These are phyloP conservation scores for Coniochaeta prunicola DNA, from an alignment of 2,329 filamentous ascomycete genomes.

Conservation along the genomic window DNA sequence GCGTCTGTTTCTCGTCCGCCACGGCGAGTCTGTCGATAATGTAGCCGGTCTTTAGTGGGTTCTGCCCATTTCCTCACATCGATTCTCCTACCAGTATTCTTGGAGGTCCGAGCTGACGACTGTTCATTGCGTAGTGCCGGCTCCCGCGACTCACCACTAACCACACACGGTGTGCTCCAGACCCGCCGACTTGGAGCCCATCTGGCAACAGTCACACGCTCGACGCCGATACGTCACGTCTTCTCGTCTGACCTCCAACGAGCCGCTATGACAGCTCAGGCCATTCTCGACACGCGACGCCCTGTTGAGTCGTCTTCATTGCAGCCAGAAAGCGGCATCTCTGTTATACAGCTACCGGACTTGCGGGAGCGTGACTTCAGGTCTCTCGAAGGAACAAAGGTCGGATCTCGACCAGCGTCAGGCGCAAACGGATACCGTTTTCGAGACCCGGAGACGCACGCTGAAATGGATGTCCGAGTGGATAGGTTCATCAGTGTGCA, in stretches of 20 bases:
- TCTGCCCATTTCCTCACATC: constrained; percentile 7
- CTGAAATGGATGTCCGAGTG: constrained; percentile 57
- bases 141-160: constrained; percentile 71
- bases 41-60: constrained; percentile 67
- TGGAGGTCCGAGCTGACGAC: constrained; percentile 2
- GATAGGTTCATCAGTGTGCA: constrained; percentile 59
- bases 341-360: constrained; percentile 33
- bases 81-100: not conserved
- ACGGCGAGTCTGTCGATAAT: constrained; percentile 89
- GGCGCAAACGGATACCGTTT: constrained; percentile 20
- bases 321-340: constrained; percentile 8
- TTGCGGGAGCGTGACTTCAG: constrained; percentile 73
- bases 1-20: constrained; percentile 71
- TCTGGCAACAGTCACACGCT: constrained; percentile 34
- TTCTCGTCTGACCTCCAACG: constrained; percentile 75
- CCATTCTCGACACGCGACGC: constrained; percentile 45
- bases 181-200: constrained; percentile 62
- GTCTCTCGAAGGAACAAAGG: constrained; percentile 58
- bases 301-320: not conserved
- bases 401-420: constrained; percentile 27
- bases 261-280: constrained; percentile 63
- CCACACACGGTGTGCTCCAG: constrained; percentile 75
- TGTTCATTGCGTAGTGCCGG: constrained; percentile 52
- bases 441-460: constrained; percentile 57
- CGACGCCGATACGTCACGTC: constrained; percentile 46